Evolutionary conservation across 257 asterid species (phyloP), one percentile per base, ranked within the genome.

Genomic region (Jacaranda mimosifolia): DNA sequence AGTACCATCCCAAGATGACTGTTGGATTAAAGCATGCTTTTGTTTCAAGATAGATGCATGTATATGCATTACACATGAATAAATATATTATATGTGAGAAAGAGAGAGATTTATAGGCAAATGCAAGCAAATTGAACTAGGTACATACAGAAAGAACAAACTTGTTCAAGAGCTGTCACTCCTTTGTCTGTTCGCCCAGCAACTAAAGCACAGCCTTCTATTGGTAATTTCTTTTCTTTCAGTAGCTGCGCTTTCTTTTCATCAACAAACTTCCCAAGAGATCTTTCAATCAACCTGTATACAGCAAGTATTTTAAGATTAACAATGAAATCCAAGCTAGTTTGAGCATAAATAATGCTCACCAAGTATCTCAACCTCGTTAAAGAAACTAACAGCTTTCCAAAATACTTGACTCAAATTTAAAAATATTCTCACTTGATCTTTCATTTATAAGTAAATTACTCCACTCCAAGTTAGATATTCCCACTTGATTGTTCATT

Each of bases 131-230:
- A 52, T 72, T 78, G 74, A 84, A 68, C 17, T 36, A 82, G 62
- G 57, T 42, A 84, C 93, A 80, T 91, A 95, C 98, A 89, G 91
- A 93, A 95, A 81, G 99, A 93, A 84, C 97, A 90, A 86, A 93
- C 97, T 95, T 93, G 98, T 75, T 83, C 87, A 79, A 87, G 90
- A 43, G 99, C 99, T 38, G 98, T 83, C 87, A 95, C 99, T 78
- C 99, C 99, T 85, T 95, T 95, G 85, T 95, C 99, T 62, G 99
- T 95, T 75, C 99, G 96, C 66, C 98, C 98, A 52, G 98, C 98
- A 59, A 95, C 99, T 43, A 80, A 11, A 85, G 86, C 82, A 80
- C 90, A 85, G n/a, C 85, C 94, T 82, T 95, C 98, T 63, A 90
- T 13, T 63, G 98, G 98, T 70, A 91, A 83, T 45, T 87, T 85